A percentile compares a stretch with the other conserved stretches of the same genome.
phyloP scores from a whole-genome alignment of 2,329 filamentous ascomycete species.

The Sarocladium oryzae region DNA sequence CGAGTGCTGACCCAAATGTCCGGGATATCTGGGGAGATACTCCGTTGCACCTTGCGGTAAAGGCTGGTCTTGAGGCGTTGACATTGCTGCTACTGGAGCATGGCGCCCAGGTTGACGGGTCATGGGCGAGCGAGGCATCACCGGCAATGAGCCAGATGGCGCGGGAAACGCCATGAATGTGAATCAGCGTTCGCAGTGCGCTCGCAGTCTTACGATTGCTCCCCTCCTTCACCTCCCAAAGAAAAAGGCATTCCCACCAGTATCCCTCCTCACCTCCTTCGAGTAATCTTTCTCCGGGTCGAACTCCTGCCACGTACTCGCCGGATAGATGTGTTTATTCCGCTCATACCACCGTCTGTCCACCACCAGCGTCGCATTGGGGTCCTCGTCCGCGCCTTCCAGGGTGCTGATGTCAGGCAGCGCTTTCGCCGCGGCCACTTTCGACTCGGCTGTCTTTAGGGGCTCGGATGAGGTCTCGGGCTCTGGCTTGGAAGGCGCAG shows the following conservation, averaged over 20 bases:
- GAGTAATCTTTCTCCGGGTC: conserved; percentile 84
- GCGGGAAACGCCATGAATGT: not conserved
- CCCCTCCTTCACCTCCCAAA: conserved; percentile 44
- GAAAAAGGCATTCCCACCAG: conserved; percentile 89
- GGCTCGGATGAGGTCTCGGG: conserved; percentile 7
- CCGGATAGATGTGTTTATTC: conserved; percentile 97
- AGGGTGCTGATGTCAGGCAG: conserved; percentile 47
- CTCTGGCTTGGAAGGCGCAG: conserved; percentile 16
- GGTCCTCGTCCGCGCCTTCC: conserved; percentile 74
- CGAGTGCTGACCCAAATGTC: not conserved
- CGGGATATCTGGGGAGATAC: not conserved
- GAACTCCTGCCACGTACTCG: conserved; percentile 92
- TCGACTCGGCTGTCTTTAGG: conserved; percentile 27
- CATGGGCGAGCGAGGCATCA: not conserved
- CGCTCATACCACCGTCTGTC: conserved; percentile 94
- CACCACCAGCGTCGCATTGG: conserved; percentile 83
- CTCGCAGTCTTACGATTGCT: too few species aligned
- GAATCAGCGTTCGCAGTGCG: too few species aligned
- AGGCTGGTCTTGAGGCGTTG: not conserved
- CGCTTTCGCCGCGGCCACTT: conserved; percentile 29
- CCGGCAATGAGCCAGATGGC: not conserved
- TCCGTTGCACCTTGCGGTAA: not conserved
- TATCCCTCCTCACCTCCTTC: conserved; percentile 70
- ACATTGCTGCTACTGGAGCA: not conserved
- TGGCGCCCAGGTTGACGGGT: not conserved